phyloP scores from a whole-genome alignment of 495 filamentous ascomycete genomes.

The Aspergillus carlsbadensis region DNA sequence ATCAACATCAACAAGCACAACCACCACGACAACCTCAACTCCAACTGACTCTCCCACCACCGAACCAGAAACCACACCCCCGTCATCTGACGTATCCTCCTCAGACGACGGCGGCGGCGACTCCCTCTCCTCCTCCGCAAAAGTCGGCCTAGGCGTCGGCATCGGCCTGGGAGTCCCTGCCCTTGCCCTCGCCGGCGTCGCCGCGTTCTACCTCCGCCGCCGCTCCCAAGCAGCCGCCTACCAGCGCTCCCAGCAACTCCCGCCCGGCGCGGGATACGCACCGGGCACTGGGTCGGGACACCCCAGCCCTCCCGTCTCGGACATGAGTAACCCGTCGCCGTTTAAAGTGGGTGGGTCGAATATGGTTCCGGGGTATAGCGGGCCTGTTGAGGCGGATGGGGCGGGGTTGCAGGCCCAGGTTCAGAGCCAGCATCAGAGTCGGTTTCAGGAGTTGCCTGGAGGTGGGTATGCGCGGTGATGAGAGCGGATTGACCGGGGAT shows the following conservation, averaged over 20 bases:
- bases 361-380: background rate
- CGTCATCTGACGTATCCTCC: background rate
- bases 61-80: background rate
- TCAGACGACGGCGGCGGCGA: background rate
- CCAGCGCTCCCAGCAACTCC: background rate
- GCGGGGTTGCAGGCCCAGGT: background rate
- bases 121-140: constrained; percentile 10
- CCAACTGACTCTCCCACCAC: background rate
- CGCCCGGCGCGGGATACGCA: too few relatives aligned
- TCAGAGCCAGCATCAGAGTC: background rate
- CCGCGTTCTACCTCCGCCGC: constrained; percentile 5
- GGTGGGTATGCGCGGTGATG: background rate
- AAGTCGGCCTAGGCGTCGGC: constrained; percentile 15
- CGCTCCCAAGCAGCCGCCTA: background rate
- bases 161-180: constrained; percentile 10
- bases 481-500: too few relatives aligned
- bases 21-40: background rate
- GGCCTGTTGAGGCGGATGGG: constrained; percentile 1
- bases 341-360: background rate
- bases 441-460: constrained; percentile 9
- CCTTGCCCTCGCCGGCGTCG: constrained; percentile 10
- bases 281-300: background rate
- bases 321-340: background rate
- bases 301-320: background rate
- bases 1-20: too few relatives aligned